Base-by-base conservation (phyloP, 495 filamentous ascomycete genomes). In the Penicillium waksmanii region DNA sequence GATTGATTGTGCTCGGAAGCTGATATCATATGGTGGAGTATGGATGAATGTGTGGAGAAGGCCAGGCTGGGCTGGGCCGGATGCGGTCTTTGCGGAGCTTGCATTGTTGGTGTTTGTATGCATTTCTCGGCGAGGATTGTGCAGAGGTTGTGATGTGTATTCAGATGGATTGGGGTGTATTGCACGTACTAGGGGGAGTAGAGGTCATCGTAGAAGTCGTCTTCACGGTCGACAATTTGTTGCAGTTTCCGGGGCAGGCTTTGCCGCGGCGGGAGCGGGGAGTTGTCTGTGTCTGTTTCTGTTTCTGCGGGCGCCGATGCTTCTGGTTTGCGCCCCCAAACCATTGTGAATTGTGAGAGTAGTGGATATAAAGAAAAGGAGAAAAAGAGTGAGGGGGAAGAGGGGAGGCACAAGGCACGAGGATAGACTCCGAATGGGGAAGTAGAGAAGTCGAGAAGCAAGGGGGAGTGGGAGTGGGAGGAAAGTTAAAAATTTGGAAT, bases 141-240 rank as follows among this genome's bases (percentile, higher is more conserved):
- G 27, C 27, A 31, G 8, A 7, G 27, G 8, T 31, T 31, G 27
- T 31, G 27, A 31, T 31, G 5, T 31, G 27, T 27, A 38, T 15
- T 38, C 3, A 13, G 10, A 38, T 38, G 3, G 42, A 19, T 44
- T 17, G 42, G 3, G 8, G 15, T 17, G 8, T 19, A 48, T 23
- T 27, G 10, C 27, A 89, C 92, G 60, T 85, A 96, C 91, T 87
- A 91, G 74, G 90, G 87, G 53, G 89, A 84, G 64, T 88, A 88
- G 11, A 96, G 73, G 62, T 90, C 83, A 56, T 93, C 89, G 71
- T 89, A 90, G 60, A 93, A 87, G 47, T 84, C 86, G 17, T 93
- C 91, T 2, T 96, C 87, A 36, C 81, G 84, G 61, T 96, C 90
- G 3, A 93, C 77, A 7, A 90, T 84, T 43, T 85, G 87, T 66